These are phyloP conservation scores for Hypoxylon sp. DNA, from an alignment of 2,329 filamentous ascomycete genomes.

Conservation along the genomic window DNA sequence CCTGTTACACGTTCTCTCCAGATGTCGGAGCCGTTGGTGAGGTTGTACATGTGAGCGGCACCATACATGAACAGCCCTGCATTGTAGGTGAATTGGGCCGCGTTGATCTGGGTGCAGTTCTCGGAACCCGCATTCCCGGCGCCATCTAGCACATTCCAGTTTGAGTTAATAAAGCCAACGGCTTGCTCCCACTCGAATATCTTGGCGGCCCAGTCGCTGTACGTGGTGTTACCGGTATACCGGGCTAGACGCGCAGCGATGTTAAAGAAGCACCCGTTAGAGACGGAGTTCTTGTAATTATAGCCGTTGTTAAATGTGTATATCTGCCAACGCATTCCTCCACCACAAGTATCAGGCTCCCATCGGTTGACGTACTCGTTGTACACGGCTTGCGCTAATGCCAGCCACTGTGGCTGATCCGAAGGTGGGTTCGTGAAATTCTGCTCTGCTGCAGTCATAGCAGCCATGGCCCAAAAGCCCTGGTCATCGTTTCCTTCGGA, in stretches of 20 bases:
- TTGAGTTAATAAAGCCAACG: constrained; percentile 65
- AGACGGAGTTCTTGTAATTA: constrained; percentile 71
- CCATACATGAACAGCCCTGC: constrained; percentile 53
- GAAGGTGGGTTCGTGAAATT: constrained; percentile 62
- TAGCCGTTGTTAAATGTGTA: constrained; percentile 73
- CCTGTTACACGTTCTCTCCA: constrained; percentile 63
- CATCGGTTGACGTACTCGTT: constrained; percentile 65
- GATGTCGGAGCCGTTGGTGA: constrained; percentile 55
- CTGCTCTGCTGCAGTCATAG: constrained; percentile 68
- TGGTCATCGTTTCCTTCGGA: constrained; percentile 71
- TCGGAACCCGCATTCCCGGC: constrained; percentile 57
- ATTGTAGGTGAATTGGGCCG: constrained; percentile 59
- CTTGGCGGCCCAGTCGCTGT: constrained; percentile 67
- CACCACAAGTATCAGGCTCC: constrained; percentile 67
- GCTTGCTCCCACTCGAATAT: constrained; percentile 68
- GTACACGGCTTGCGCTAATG: constrained; percentile 70
- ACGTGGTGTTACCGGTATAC: constrained; percentile 70
- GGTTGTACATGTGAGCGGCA: constrained; percentile 56
- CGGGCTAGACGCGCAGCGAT: constrained; percentile 70
- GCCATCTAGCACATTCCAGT: constrained; percentile 73
- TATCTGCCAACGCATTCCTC: constrained; percentile 77
- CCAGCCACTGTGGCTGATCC: constrained; percentile 62
- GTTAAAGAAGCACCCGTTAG: constrained; percentile 66
- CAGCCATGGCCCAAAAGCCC: constrained; percentile 69
- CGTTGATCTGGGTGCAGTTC: constrained; percentile 67